These are phyloP conservation scores for Scheffersomyces lignosus DNA, from an alignment of 805 yeast genomes.

Conservation along the genomic window DNA sequence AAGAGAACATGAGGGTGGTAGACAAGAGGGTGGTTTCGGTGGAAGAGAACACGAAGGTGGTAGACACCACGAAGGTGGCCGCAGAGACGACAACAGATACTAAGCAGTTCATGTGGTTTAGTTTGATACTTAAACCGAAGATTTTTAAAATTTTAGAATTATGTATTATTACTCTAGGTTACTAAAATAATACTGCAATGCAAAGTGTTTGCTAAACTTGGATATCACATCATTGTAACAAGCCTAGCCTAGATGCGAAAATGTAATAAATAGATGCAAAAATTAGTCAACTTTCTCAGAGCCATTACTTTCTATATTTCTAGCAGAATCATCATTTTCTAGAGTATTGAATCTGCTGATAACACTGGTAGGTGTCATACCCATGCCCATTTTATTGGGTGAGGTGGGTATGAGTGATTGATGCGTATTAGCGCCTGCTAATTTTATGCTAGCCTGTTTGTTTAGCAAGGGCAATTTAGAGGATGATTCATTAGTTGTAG, in stretches of 20 bases:
- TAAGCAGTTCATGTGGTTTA: too few relatives aligned
- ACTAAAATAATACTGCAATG: too few relatives aligned
- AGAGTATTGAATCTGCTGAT: conserved; percentile 14
- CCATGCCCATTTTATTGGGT: conserved; percentile 8
- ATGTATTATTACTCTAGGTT: too few relatives aligned
- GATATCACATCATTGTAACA: too few relatives aligned
- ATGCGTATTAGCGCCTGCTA: conserved; percentile 6
- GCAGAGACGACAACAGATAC: conserved; percentile 6
- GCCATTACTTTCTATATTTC: conserved; percentile 22
- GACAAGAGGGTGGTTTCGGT: conserved; percentile 9
- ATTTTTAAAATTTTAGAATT: too few relatives aligned
- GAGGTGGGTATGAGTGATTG: conserved; percentile 5
- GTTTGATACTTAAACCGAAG: too few relatives aligned
- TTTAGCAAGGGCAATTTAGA: conserved; percentile 32
- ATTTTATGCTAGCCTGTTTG: conserved; percentile 31
- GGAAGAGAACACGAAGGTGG: conserved; percentile 3
- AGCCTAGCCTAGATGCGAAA: too few relatives aligned
- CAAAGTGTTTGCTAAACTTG: too few relatives aligned
- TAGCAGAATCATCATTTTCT: conserved; percentile 8
- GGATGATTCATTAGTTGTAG: conserved; percentile 6
- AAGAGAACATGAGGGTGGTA: conserved; percentile 13
- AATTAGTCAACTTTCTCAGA: conserved; percentile 25
- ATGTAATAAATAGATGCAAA: neutral
- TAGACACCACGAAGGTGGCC: conserved; percentile 4
- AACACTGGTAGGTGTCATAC: conserved; percentile 13